These are phyloP conservation scores for Chimonanthus salicifolius DNA, from an alignment of 164 flowering plant genomes.

Conservation along the genomic window DNA sequence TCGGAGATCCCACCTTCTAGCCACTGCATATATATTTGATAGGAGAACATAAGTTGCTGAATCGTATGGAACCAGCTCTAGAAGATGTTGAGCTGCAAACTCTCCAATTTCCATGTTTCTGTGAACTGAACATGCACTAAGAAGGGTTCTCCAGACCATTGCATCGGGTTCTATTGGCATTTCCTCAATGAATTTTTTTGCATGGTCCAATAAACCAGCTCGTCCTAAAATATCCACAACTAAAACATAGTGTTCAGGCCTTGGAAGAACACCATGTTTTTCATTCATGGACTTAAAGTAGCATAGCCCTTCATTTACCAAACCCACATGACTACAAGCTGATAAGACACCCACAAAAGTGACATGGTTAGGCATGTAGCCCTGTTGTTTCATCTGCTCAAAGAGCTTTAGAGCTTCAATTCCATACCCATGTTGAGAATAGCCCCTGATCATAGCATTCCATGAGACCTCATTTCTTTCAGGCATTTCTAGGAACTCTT, in stretches of 20 bases:
- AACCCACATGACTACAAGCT: slow-evolving; percentile 37
- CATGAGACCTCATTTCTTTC: slow-evolving; percentile 31
- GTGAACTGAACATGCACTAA: slow-evolving; percentile 28
- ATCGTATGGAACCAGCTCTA: slow-evolving; percentile 27
- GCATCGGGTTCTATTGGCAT: slow-evolving; percentile 30
- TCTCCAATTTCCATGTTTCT: slow-evolving; percentile 29
- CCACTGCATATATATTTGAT: slow-evolving; percentile 29
- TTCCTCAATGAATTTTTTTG: slow-evolving; percentile 22
- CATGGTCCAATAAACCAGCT: slow-evolving; percentile 22
- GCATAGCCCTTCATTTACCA: slow-evolving; percentile 25
- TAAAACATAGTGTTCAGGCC: slow-evolving; percentile 29
- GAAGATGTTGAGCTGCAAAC: slow-evolving; percentile 25
- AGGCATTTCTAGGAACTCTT: slow-evolving; percentile 16
- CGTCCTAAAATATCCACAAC: slow-evolving; percentile 35
- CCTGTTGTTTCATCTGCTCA: slow-evolving; percentile 23
- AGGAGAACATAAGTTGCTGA: slow-evolving; percentile 32
- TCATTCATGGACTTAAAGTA: slow-evolving; percentile 28
- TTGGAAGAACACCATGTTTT: slow-evolving; percentile 19
- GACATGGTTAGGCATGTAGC: slow-evolving; percentile 23
- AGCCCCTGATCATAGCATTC: slow-evolving; percentile 31
- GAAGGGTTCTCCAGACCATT: slow-evolving; percentile 36
- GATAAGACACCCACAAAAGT: slow-evolving; percentile 31
- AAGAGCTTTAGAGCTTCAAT: slow-evolving; percentile 25
- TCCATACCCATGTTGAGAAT: slow-evolving; percentile 30
- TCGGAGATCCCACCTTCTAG: slow-evolving; percentile 24